These are phyloP conservation scores for Seminavis robusta DNA, from an alignment of 108 stramenopile genomes.

Conservation along the genomic window DNA sequence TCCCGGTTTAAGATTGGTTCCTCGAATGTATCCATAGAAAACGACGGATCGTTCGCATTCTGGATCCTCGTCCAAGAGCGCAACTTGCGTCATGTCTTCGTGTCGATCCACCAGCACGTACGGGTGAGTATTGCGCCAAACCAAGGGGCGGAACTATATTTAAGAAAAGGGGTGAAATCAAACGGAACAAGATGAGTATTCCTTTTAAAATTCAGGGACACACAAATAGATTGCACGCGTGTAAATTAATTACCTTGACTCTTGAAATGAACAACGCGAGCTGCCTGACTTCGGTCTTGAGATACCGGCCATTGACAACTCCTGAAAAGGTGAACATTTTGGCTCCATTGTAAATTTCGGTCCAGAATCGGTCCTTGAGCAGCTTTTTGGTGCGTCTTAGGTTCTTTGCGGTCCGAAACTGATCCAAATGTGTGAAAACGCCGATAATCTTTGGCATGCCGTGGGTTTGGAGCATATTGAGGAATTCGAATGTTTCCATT, in stretches of 20 bases:
- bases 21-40: constrained; percentile 96
- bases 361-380: constrained; percentile 98
- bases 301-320: constrained; percentile 92
- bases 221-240: neutral
- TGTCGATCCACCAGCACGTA: constrained; percentile 94
- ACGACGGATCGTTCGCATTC: constrained; percentile 78
- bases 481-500: constrained; percentile 99
- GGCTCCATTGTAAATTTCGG: constrained; percentile 97
- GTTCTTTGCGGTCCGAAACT: constrained; percentile 88
- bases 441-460: constrained; percentile 99
- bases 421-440: constrained; percentile 96
- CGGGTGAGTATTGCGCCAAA: constrained; percentile 98
- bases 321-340: constrained; percentile 98
- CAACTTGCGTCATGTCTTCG: constrained; percentile 88
- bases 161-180: constrained; percentile 1
- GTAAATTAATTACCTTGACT: constrained; percentile 64
- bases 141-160: constrained; percentile 85
- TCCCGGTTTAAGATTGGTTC: constrained; percentile 87
- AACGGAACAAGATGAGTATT: neutral
- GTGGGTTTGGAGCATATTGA: constrained; percentile 96
- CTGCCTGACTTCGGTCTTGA: constrained; percentile 93
- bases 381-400: constrained; percentile 89
- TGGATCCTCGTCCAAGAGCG: constrained; percentile 73
- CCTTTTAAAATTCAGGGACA: neutral
- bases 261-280: constrained; percentile 82